Evolutionary conservation across 2,329 filamentous ascomycete species (phyloP).

Genomic region (Colletotrichum tofieldiae): DNA sequence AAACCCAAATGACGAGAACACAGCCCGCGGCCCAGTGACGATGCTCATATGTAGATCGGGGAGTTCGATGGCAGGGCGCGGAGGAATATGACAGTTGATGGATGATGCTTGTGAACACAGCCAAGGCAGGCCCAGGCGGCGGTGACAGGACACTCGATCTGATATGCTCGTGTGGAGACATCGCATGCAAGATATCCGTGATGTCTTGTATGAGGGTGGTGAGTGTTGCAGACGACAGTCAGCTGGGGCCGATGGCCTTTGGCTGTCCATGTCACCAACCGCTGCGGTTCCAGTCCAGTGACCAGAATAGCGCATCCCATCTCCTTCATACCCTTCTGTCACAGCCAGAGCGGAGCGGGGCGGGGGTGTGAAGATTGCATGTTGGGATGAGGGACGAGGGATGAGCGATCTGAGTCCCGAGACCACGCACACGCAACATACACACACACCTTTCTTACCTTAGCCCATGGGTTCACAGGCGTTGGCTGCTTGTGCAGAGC

Average conservation of each 20-base stretch:
- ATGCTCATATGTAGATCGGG: slow-evolving; percentile 9
- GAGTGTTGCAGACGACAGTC: slow-evolving; percentile 1
- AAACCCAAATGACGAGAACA: not conserved
- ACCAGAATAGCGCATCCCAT: slow-evolving; percentile 39
- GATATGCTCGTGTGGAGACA: slow-evolving; percentile 12
- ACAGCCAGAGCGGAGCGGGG: slow-evolving; percentile 37
- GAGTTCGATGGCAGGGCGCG: slow-evolving; percentile 1
- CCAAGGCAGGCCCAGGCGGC: not conserved
- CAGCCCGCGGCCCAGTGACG: slow-evolving; percentile 10
- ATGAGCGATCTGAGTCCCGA: slow-evolving; percentile 29
- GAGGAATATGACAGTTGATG: not conserved
- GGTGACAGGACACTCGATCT: not conserved
- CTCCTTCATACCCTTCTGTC: slow-evolving; percentile 34
- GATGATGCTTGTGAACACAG: not conserved
- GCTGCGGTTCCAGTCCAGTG: slow-evolving; percentile 25
- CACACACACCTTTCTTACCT: slow-evolving; percentile 15
- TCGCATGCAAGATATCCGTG: not conserved
- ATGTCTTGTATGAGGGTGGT: not conserved
- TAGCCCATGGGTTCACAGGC: slow-evolving; percentile 1
- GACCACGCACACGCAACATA: slow-evolving; percentile 28
- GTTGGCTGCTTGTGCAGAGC: not conserved
- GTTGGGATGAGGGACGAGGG: slow-evolving; percentile 22
- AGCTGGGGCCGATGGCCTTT: slow-evolving; percentile 17
- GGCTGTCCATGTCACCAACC: slow-evolving; percentile 21
- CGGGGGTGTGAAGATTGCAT: slow-evolving; percentile 2